Evolutionary conservation across 495 filamentous ascomycete genomes (phyloP).

Genomic region (Aspergillus incahuasiensis): DNA sequence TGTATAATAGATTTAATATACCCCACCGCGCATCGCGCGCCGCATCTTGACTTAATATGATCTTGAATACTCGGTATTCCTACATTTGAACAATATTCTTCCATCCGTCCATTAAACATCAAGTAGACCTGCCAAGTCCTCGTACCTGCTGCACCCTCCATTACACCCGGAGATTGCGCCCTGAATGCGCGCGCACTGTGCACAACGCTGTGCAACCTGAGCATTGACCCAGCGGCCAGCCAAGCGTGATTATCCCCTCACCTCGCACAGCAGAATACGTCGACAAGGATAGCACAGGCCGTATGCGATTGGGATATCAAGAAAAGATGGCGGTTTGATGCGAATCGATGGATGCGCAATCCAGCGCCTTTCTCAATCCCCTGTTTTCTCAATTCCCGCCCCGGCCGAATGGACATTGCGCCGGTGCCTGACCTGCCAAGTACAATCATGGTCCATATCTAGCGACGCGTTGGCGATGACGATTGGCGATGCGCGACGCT

Average conservation of each 20-base stretch:
- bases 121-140: neutral
- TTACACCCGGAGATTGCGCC: neutral
- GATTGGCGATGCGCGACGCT: neutral
- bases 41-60: constrained; percentile 8
- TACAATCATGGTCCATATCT: too few species aligned
- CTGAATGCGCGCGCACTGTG: neutral
- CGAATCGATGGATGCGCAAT: too few species aligned
- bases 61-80: neutral
- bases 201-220: neutral
- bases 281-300: neutral
- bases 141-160: neutral
- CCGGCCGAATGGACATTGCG: neutral
- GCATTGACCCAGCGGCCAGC: neutral
- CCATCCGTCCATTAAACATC: too few species aligned
- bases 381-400: constrained; percentile 2
- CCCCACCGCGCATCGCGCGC: constrained; percentile 34
- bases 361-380: constrained; percentile 6
- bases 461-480: too few species aligned
- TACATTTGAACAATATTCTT: too few species aligned
- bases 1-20: constrained; percentile 50
- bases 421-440: constrained; percentile 10
- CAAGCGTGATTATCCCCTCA: constrained; percentile 1
- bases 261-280: neutral
- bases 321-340: constrained; percentile 11
- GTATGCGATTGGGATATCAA: too few species aligned